Evolutionary conservation across 2,329 filamentous ascomycete genomes (phyloP).

Genomic region (Coniella vitis): DNA sequence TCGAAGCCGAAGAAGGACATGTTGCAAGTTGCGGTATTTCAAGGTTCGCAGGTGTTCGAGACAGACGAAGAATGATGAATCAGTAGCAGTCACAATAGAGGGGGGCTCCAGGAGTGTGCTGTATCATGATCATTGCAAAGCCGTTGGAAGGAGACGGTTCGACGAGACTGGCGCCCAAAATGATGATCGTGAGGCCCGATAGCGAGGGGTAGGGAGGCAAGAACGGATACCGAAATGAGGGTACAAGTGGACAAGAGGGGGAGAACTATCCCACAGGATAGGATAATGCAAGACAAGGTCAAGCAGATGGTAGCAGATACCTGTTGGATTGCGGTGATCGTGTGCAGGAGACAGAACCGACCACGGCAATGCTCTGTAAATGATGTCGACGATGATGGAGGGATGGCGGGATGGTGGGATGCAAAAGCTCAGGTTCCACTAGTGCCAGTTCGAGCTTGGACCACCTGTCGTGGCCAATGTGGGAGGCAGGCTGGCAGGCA

Average conservation of each 20-base stretch:
- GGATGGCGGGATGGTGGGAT: background rate
- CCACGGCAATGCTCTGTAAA: too few relatives aligned
- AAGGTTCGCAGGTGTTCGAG: too few relatives aligned
- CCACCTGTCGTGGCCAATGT: too few relatives aligned
- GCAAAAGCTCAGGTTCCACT: background rate
- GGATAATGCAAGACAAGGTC: too few relatives aligned
- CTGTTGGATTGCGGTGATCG: too few relatives aligned
- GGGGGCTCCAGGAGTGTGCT: constrained; percentile 6
- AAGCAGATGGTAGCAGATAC: too few relatives aligned
- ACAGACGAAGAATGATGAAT: constrained; percentile 1
- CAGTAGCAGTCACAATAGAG: constrained; percentile 4
- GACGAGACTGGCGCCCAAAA: constrained; percentile 6
- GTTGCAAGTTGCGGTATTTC: constrained; percentile 16
- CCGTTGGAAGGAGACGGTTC: background rate
- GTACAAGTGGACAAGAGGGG: background rate
- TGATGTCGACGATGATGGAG: background rate
- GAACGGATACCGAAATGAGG: background rate
- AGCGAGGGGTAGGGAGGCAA: constrained; percentile 1
- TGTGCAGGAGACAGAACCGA: too few relatives aligned
- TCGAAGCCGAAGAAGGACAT: constrained; percentile 97
- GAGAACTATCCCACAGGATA: constrained; percentile 1
- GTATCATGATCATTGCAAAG: constrained; percentile 13
- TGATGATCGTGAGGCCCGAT: background rate
- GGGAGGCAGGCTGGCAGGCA: too few relatives aligned
- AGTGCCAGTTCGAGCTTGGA: background rate